Evolutionary conservation across 345 rosid species (phyloP), one percentile per base, ranked within the genome.

Genomic region (Geranium brycei): DNA sequence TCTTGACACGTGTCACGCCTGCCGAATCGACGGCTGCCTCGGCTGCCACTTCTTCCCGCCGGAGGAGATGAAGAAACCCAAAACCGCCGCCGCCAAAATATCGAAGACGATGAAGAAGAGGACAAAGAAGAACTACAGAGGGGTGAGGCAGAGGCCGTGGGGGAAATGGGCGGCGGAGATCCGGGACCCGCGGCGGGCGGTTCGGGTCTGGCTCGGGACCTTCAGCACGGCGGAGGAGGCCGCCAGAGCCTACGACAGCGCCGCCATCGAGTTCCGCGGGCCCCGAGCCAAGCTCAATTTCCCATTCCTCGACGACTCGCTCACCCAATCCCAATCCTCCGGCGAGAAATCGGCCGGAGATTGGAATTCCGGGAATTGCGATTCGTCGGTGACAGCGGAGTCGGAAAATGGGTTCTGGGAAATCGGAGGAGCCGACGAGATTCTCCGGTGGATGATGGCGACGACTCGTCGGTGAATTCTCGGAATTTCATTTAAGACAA

Each of bases 91-190:
- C 63, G 72, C 2, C 40, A 61, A 53, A 73, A 58, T 17, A 23
- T 23, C 28, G 28, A 23, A 23, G 28, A 23, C 28, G 28, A 23
- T 23, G 4, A 35, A 35, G 58, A 71, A 64, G 74, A 70, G 78
- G 66, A 78, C 12, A 65, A 87, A 81, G 79, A 93, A 83, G 78
- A 88, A 84, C 30, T 93, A 71, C 87, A 80, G 99, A 65, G 99
- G 99, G 47, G 99, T 93, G 61, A 86, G 99, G 72, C 99, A 90
- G 74, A 77, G 97, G 77, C 99, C 99, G 1, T 93, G 96, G 97
- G 97, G 41, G 2, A 35, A 35, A 7, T 35, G 41, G 41, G 41
- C 41, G 41, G 41, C 41, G 41, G 41, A 35, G 85, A 93, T 93
- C 40, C 78, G 99, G 10, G 99, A 93, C 68, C 99, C 99, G 0